Evolutionary conservation across 768 basidiomycete genomes (phyloP).

Genomic region (Leccinum variicolor): DNA sequence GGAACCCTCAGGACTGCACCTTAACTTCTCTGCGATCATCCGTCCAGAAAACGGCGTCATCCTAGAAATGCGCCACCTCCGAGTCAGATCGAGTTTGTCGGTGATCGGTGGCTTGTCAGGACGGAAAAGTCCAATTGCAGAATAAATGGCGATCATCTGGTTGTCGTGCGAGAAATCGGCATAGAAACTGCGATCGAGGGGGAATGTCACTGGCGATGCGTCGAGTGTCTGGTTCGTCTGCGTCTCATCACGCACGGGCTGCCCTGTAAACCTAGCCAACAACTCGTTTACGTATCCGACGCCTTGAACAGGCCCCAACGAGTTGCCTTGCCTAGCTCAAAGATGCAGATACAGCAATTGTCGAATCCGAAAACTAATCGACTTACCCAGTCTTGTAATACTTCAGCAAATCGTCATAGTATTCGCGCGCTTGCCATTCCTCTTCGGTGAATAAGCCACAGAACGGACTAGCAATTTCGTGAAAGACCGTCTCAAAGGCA

Average conservation of each 20-base stretch:
- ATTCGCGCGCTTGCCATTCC: conserved; percentile 69
- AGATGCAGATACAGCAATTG: neutral
- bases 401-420: conserved; percentile 70
- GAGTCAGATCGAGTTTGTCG: conserved; percentile 17
- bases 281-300: conserved; percentile 89
- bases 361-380: neutral
- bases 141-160: conserved; percentile 74
- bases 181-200: conserved; percentile 62
- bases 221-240: conserved; percentile 81
- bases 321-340: conserved; percentile 56
- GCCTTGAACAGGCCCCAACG: conserved; percentile 72
- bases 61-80: conserved; percentile 52
- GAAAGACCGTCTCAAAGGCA: conserved; percentile 72
- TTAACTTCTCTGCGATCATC: conserved; percentile 71
- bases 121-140: conserved; percentile 54
- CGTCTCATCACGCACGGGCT: conserved; percentile 63
- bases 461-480: conserved; percentile 53
- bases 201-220: conserved; percentile 63
- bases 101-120: conserved; percentile 26
- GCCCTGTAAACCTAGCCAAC: conserved; percentile 70
- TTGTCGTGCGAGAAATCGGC: conserved; percentile 89
- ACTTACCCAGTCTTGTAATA: conserved; percentile 74
- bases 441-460: conserved; percentile 64
- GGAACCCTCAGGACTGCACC: conserved; percentile 33
- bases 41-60: conserved; percentile 74